phyloP scores from a whole-genome alignment of 2,329 filamentous ascomycete species.

The Cordyceps pruinosa region DNA sequence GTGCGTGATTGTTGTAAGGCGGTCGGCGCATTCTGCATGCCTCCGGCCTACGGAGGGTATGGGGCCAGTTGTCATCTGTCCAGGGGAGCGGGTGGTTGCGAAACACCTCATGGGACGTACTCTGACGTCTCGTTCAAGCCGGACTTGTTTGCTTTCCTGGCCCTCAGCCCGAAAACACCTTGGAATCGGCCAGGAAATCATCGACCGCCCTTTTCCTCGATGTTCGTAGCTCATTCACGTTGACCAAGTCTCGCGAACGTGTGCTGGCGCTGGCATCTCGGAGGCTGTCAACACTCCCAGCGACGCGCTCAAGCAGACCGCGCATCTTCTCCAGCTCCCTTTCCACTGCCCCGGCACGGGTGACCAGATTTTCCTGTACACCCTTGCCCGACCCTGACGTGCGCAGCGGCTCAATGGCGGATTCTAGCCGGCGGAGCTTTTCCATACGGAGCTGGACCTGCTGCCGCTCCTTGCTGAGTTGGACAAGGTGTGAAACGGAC shows the following conservation, averaged over 20 bases:
- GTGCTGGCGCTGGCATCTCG: constrained; percentile 16
- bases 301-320: constrained; percentile 53
- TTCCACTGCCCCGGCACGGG: constrained; percentile 57
- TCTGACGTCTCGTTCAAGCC: background rate
- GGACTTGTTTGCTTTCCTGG: background rate
- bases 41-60: background rate
- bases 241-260: constrained; percentile 17
- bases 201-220: constrained; percentile 38
- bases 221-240: constrained; percentile 30
- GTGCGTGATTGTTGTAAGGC: background rate
- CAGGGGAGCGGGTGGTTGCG: background rate
- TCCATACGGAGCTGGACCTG: constrained; percentile 34
- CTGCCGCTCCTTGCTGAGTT: constrained; percentile 37
- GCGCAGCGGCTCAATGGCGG: constrained; percentile 39
- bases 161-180: constrained; percentile 14
- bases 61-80: background rate
- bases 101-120: background rate
- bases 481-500: constrained; percentile 40
- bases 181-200: constrained; percentile 29
- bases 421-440: constrained; percentile 42
- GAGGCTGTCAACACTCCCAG: constrained; percentile 41
- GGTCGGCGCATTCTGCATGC: background rate
- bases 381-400: constrained; percentile 25
- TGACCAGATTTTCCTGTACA: constrained; percentile 61
- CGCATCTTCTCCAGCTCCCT: constrained; percentile 61